These are phyloP conservation scores for Alternaria atra DNA, from an alignment of 2,329 filamentous ascomycete genomes.

Conservation along the genomic window DNA sequence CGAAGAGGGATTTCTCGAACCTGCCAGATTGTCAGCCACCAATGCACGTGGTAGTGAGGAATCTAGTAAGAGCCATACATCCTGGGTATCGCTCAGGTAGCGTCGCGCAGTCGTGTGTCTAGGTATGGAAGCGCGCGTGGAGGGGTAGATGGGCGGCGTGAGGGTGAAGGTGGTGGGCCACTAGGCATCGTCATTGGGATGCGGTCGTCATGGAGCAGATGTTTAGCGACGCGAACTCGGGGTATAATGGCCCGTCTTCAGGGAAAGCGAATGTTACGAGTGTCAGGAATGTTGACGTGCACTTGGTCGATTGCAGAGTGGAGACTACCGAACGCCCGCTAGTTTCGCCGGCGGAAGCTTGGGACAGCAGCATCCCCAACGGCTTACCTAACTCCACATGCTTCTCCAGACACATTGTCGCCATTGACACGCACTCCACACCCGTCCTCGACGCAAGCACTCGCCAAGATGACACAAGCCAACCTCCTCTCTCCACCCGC, in stretches of 20 bases:
- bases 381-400: constrained; percentile 18
- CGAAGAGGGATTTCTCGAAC: constrained; percentile 99
- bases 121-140: constrained; percentile 29
- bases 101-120: constrained; percentile 27
- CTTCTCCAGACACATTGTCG: constrained; percentile 11
- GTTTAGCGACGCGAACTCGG: constrained; percentile 1
- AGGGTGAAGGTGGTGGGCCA: constrained; percentile 32
- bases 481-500: constrained; percentile 55
- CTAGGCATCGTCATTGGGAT: constrained; percentile 45
- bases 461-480: constrained; percentile 38
- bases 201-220: constrained; percentile 24
- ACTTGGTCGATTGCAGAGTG: constrained; percentile 6
- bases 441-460: not conserved
- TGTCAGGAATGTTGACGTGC: constrained; percentile 21
- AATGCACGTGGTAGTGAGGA: no score
- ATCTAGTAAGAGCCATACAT: constrained; percentile 30
- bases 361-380: constrained; percentile 11
- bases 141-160: constrained; percentile 40
- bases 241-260: not conserved
- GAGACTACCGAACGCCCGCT: constrained; percentile 12
- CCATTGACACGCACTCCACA: constrained; percentile 10
- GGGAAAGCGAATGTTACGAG: not conserved
- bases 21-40: constrained; percentile 58
- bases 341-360: constrained; percentile 32
- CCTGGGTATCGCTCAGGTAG: constrained; percentile 26